Percentiles rank a stretch among this genome's conserved stretches.
Evolutionary conservation across 495 filamentous ascomycete genomes (phyloP).

Genomic region (Aspergillus hancockii): DNA sequence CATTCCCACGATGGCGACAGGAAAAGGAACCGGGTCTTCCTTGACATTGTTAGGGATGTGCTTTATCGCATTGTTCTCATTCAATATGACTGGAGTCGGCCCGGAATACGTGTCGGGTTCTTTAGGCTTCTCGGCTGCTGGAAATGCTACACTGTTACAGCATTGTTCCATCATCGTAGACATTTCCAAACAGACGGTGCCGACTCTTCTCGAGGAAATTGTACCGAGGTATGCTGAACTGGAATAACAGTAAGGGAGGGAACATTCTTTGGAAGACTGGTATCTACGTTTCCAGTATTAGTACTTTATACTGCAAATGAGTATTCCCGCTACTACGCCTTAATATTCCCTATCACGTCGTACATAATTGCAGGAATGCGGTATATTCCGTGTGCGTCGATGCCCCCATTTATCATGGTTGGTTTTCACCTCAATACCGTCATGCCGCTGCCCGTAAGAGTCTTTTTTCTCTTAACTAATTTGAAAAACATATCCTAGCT

Average conservation of each 20-base stretch:
- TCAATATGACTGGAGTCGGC: background rate
- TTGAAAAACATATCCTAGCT: background rate
- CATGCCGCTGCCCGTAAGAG: background rate
- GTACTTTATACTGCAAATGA: background rate
- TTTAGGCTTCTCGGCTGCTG: background rate
- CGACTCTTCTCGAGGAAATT: background rate
- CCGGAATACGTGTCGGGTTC: constrained; percentile 5
- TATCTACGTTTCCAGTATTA: background rate
- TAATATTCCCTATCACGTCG: background rate
- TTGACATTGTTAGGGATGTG: background rate
- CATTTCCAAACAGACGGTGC: background rate
- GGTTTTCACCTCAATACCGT: background rate
- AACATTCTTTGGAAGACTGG: background rate
- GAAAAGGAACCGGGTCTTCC: constrained; percentile 9
- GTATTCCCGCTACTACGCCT: background rate
- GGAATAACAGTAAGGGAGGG: background rate
- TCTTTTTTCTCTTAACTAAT: background rate
- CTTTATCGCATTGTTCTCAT: background rate
- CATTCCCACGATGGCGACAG: constrained; percentile 54
- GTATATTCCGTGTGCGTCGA: background rate
- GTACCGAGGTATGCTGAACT: background rate
- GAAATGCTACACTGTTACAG: background rate
- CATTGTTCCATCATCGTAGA: constrained; percentile 1
- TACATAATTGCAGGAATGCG: background rate
- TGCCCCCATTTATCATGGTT: background rate